Conservation (phyloP, 257 asterid genomes). For the Fraxinus pennsylvanica region DNA sequence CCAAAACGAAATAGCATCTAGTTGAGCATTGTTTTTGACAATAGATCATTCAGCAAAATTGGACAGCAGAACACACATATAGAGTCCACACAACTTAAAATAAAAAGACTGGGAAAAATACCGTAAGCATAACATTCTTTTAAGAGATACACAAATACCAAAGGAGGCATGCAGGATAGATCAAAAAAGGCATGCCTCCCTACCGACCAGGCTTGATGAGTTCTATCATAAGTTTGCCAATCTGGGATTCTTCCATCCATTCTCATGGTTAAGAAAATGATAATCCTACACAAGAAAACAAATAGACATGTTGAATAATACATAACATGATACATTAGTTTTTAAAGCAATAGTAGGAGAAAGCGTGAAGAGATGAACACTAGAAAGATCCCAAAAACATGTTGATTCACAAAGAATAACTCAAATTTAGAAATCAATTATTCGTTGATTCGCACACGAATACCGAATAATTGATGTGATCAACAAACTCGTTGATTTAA, state of each 20-base stretch:
- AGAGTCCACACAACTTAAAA: slow-evolving; percentile 13
- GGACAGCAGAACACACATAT: slow-evolving; percentile 4
- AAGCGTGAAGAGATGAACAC: neutral
- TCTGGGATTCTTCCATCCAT: slow-evolving; percentile 36
- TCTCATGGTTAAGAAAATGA: slow-evolving; percentile 39
- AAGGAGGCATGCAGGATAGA: slow-evolving; percentile 77
- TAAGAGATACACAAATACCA: slow-evolving; percentile 79
- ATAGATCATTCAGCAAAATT: neutral
- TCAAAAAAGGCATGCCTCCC: slow-evolving; percentile 70
- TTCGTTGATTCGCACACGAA: no score
- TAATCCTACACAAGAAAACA: slow-evolving; percentile 36
- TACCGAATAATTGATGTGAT: no score
- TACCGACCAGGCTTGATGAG: slow-evolving; percentile 35
- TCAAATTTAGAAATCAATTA: neutral
- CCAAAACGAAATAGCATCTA: neutral
- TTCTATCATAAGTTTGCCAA: slow-evolving; percentile 28
- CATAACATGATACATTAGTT: neutral
- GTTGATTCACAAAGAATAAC: neutral
- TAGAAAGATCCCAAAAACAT: neutral
- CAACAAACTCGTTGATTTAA: no score
- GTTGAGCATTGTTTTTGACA: neutral
- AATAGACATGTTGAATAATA: slow-evolving; percentile 20
- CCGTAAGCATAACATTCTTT: slow-evolving; percentile 74
- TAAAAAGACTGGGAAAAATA: slow-evolving; percentile 31
- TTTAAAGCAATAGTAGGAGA: neutral